Percentiles rank a stretch among this genome's conserved stretches.
phyloP scores from a whole-genome alignment of 2,329 filamentous ascomycete genomes.

The Rutstroemia sp. region DNA sequence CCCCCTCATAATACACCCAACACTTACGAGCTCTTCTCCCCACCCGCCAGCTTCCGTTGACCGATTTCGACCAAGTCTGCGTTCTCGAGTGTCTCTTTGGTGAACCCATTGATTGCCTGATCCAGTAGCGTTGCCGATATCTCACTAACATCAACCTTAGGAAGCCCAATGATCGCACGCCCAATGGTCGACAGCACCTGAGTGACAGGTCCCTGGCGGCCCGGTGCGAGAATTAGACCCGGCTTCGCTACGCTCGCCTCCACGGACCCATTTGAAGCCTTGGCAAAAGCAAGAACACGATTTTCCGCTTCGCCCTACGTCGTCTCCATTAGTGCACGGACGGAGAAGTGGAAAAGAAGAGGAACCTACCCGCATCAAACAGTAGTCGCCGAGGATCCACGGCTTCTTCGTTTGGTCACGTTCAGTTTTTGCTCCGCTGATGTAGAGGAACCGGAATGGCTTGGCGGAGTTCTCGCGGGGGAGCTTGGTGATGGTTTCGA shows the following conservation, averaged over 20 bases:
- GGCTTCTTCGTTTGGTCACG: slow-evolving; percentile 40
- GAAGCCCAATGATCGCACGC: slow-evolving; percentile 25
- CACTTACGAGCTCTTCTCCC: not conserved
- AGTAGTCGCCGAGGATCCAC: slow-evolving; percentile 34
- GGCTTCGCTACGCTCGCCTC: slow-evolving; percentile 36
- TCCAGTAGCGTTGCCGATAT: slow-evolving; percentile 38
- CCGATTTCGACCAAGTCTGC: not conserved
- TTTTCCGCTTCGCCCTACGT: slow-evolving; percentile 41
- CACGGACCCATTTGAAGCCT: slow-evolving; percentile 32
- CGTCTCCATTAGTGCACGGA: not conserved
- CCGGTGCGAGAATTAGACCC: slow-evolving; percentile 34
- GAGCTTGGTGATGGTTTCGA: slow-evolving; percentile 30
- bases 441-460: slow-evolving; percentile 42
- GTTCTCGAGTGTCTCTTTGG: not conserved
- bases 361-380: slow-evolving; percentile 39
- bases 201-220: slow-evolving; percentile 15
- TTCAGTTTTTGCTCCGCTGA: slow-evolving; percentile 38
- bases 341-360: not conserved
- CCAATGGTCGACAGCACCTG: slow-evolving; percentile 18
- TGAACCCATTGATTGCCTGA: slow-evolving; percentile 21
- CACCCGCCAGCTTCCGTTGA: slow-evolving; percentile 14
- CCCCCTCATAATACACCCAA: too few species aligned
- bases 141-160: slow-evolving; percentile 31
- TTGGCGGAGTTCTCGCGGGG: slow-evolving; percentile 18
- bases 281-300: slow-evolving; percentile 35